Percentiles rank a stretch among this genome's conserved stretches.
phyloP scores from a whole-genome alignment of 352 stramenopile genomes.

The Phytopythium cucurbitacearum region DNA sequence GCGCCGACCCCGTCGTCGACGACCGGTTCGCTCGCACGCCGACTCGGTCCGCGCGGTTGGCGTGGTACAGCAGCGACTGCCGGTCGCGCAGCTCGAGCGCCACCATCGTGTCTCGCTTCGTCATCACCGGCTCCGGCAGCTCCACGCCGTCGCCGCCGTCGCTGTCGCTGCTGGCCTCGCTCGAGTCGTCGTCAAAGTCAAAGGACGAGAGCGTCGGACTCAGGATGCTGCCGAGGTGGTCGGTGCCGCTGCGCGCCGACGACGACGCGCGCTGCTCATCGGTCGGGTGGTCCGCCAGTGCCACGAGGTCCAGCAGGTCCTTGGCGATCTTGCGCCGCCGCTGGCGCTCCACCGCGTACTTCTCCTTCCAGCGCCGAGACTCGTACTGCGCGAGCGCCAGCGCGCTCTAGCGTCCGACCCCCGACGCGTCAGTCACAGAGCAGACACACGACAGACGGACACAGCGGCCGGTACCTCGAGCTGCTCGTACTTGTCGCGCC shows the following conservation, averaged over 20 bases:
- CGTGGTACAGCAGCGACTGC: conserved; percentile 25
- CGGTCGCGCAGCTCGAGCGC: conserved; percentile 23
- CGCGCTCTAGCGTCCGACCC: conserved; percentile 31
- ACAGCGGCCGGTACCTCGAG: conserved; percentile 23
- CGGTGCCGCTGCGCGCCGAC: conserved; percentile 12
- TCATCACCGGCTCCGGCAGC: background rate
- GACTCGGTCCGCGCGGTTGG: conserved; percentile 10
- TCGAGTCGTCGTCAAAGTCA: conserved; percentile 79
- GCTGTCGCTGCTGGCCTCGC: conserved; percentile 22
- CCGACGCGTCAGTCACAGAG: background rate
- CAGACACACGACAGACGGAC: conserved; percentile 1
- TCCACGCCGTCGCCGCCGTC: conserved; percentile 10
- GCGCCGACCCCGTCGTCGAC: conserved; percentile 43
- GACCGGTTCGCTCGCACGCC: conserved; percentile 41
- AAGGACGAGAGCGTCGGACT: conserved; percentile 84
- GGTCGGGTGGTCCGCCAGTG: conserved; percentile 20
- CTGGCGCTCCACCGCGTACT: conserved; percentile 70
- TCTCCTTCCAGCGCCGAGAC: conserved; percentile 72
- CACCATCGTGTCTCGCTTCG: background rate
- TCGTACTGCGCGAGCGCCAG: conserved; percentile 64
- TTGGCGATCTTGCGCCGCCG: conserved; percentile 60
- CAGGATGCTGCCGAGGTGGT: conserved; percentile 62
- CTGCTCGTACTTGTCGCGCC: conserved; percentile 40
- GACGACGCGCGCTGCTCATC: too few species aligned
- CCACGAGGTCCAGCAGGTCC: conserved; percentile 63